Conservation (phyloP, 768 basidiomycete species). For the Leccinum subtestaceum region DNA sequence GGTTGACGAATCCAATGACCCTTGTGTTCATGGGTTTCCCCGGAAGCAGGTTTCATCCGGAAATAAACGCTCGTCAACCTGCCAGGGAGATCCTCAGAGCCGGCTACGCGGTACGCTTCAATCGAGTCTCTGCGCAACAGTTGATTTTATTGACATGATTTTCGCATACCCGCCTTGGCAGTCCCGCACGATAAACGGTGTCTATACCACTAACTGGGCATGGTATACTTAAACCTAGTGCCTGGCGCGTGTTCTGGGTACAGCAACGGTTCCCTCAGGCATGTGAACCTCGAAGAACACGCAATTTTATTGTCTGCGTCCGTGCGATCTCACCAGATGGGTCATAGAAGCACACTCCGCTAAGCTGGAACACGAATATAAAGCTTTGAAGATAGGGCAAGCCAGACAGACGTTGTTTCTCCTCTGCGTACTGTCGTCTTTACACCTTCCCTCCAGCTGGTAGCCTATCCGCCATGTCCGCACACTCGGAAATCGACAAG, state of each 20-base stretch:
- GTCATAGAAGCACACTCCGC: background rate
- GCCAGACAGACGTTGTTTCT: background rate
- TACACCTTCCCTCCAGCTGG: background rate
- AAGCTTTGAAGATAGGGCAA: slow-evolving; percentile 2
- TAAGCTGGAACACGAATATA: slow-evolving; percentile 13
- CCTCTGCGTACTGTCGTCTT: slow-evolving; percentile 2
- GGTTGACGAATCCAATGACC: background rate
- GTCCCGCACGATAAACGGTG: slow-evolving; percentile 12
- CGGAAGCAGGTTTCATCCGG: background rate
- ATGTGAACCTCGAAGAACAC: slow-evolving; percentile 9
- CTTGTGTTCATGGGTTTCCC: background rate
- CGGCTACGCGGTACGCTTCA: background rate
- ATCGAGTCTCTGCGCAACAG: background rate
- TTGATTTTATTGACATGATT: slow-evolving; percentile 2
- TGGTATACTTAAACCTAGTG: slow-evolving; percentile 6
- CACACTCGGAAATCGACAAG: slow-evolving; percentile 21
- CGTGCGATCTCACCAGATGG: slow-evolving; percentile 1
- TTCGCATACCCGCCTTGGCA: background rate
- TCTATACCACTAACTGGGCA: slow-evolving; percentile 12
- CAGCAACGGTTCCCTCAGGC: slow-evolving; percentile 1
- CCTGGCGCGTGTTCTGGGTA: slow-evolving; percentile 4
- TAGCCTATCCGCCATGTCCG: slow-evolving; percentile 17
- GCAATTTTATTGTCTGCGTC: background rate
- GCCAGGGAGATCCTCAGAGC: background rate
- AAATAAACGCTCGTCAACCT: background rate